Percentiles rank a stretch among this genome's conserved stretches.
Conservation (phyloP, 2,329 filamentous ascomycete species). For the Xylaria polymorpha region DNA sequence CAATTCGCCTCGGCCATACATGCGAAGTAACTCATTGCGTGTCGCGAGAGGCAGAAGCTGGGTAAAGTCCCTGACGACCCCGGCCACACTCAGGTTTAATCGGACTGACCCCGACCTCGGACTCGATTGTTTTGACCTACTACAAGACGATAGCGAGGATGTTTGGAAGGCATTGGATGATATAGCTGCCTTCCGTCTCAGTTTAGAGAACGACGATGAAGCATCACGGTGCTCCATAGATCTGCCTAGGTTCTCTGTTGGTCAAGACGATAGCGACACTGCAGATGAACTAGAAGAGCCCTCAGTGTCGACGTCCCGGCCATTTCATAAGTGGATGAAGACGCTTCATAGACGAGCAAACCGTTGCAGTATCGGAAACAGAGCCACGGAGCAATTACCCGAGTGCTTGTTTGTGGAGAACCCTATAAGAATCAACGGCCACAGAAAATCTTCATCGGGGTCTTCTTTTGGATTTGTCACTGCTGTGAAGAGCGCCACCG, state of each 20-base stretch:
- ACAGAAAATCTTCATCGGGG: conserved; percentile 72
- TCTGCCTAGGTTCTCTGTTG: conserved; percentile 46
- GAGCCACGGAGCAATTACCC: conserved; percentile 50
- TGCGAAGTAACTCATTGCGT: conserved; percentile 54
- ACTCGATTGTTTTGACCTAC: conserved; percentile 52
- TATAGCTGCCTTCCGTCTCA: conserved; percentile 56
- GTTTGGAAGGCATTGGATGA: conserved; percentile 55
- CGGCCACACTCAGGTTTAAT: conserved; percentile 46
- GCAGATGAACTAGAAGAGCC: conserved; percentile 30
- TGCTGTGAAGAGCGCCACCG: conserved; percentile 82
- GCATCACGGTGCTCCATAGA: conserved; percentile 38
- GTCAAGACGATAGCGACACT: conserved; percentile 39
- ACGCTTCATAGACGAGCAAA: conserved; percentile 71
- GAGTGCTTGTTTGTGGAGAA: conserved; percentile 48
- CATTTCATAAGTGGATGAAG: conserved; percentile 80
- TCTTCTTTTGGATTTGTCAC: conserved; percentile 84
- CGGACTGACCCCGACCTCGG: conserved; percentile 45
- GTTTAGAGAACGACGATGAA: conserved; percentile 50
- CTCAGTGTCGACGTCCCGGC: conserved; percentile 46
- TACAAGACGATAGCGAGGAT: conserved; percentile 49
- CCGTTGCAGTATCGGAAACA: conserved; percentile 49
- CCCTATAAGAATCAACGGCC: conserved; percentile 50
- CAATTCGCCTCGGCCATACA: conserved; percentile 49
- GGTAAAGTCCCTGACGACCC: conserved; percentile 50
- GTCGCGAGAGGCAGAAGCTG: conserved; percentile 53